These are phyloP conservation scores for Acarospora socialis DNA, from an alignment of 2,329 filamentous ascomycete genomes.

Conservation along the genomic window DNA sequence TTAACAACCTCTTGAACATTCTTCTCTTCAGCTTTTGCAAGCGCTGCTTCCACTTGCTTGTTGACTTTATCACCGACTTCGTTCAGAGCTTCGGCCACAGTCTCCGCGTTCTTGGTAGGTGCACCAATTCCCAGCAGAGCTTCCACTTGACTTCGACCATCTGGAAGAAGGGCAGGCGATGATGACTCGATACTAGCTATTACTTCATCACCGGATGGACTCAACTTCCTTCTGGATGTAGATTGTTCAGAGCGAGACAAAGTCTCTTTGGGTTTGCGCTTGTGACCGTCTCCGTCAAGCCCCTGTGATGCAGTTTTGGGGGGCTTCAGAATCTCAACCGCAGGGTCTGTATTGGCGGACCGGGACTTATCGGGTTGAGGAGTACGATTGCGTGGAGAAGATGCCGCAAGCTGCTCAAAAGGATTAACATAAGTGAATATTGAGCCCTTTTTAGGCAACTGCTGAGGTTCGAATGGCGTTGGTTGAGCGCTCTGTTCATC, in stretches of 20 bases:
- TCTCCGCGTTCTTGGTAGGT: constrained; percentile 33
- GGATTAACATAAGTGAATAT: constrained; percentile 60
- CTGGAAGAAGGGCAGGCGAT: constrained; percentile 10
- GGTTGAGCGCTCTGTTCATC: constrained; percentile 16
- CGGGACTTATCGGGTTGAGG: constrained; percentile 30
- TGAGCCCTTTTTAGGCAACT: constrained; percentile 24
- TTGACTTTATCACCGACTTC: constrained; percentile 48
- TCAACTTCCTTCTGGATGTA: constrained; percentile 20
- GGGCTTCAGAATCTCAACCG: constrained; percentile 24
- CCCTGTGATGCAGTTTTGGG: constrained; percentile 5
- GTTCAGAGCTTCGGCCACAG: constrained; percentile 55
- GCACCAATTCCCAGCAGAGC: constrained; percentile 14
- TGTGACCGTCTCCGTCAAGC: constrained; percentile 12
- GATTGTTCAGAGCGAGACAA: constrained; percentile 10
- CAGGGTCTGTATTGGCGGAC: constrained; percentile 28
- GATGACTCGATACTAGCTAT: constrained; percentile 14
- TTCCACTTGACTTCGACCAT: constrained; percentile 14
- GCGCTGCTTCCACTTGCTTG: constrained; percentile 49
- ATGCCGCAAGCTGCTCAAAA: constrained; percentile 54
- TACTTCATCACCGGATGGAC: constrained; percentile 12
- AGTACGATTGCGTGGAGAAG: constrained; percentile 46
- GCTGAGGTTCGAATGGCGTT: constrained; percentile 25
- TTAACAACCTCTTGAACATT: constrained; percentile 30
- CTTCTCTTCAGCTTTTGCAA: constrained; percentile 43
- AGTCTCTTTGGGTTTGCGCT: constrained; percentile 13